Conservation (phyloP, 2,329 filamentous ascomycete genomes). For the Phyllosticta ampelicida region DNA sequence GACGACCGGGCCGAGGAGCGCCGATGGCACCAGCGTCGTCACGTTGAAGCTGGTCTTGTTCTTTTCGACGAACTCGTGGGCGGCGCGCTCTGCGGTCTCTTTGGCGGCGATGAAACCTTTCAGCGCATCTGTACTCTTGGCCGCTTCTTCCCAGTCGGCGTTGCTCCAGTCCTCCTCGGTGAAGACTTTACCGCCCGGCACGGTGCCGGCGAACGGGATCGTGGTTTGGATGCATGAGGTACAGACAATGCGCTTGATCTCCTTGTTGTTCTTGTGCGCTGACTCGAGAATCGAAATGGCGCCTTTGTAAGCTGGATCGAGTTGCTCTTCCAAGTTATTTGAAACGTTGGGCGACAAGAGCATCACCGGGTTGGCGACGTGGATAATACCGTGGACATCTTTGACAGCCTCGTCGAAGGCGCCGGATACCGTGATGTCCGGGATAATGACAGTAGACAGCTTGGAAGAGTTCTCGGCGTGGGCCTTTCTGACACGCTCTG, state of each 20-base stretch:
- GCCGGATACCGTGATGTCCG: constrained; percentile 31
- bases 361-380: constrained; percentile 29
- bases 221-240: constrained; percentile 11
- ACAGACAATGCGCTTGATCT: constrained; percentile 16
- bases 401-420: constrained; percentile 30
- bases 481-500: constrained; percentile 27
- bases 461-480: constrained; percentile 25
- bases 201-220: background rate
- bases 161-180: constrained; percentile 20
- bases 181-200: constrained; percentile 13
- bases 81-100: constrained; percentile 18
- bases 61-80: constrained; percentile 18
- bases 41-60: constrained; percentile 16
- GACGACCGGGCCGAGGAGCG: constrained; percentile 18
- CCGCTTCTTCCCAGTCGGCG: constrained; percentile 17
- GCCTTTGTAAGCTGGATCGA: constrained; percentile 38
- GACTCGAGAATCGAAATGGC: constrained; percentile 32
- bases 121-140: constrained; percentile 12
- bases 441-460: constrained; percentile 34
- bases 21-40: constrained; percentile 18
- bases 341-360: background rate
- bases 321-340: constrained; percentile 17
- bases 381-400: constrained; percentile 35
- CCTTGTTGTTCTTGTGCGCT: background rate
- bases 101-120: constrained; percentile 19